phyloP scores from a whole-genome alignment of 495 filamentous ascomycete genomes.

The Tuber borchii region DNA sequence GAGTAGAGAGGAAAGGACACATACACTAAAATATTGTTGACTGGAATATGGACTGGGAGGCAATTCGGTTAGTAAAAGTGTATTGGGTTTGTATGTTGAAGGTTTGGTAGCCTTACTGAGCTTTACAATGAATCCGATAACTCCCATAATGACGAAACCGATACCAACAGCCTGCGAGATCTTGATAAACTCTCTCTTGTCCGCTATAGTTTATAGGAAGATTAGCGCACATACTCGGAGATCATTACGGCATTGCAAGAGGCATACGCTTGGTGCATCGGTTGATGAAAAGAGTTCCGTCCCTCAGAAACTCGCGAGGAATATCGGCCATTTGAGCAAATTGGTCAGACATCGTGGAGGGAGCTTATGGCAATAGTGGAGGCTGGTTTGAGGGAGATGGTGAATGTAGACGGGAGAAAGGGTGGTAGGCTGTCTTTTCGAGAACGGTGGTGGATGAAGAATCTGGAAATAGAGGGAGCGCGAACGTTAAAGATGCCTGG shows the following conservation, averaged over 20 bases:
- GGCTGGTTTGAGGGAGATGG: conserved; percentile 19
- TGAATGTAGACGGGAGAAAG: conserved; percentile 11
- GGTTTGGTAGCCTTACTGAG: conserved; percentile 56
- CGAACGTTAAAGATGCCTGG: conserved; percentile 24
- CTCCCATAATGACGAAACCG: conserved; percentile 80
- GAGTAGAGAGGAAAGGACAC: conserved; percentile 4
- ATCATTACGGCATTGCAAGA: neutral
- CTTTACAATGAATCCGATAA: conserved; percentile 89
- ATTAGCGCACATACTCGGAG: conserved; percentile 21
- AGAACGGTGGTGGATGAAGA: conserved; percentile 19
- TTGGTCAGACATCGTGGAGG: conserved; percentile 60
- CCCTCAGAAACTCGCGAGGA: conserved; percentile 72
- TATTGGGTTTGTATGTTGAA: conserved; percentile 17
- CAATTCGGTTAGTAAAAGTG: conserved; percentile 10
- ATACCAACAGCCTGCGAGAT: conserved; percentile 94
- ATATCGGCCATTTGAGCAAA: conserved; percentile 73
- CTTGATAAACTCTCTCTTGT: conserved; percentile 83
- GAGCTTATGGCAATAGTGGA: conserved; percentile 6
- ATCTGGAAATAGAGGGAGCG: conserved; percentile 20
- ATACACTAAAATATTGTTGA: conserved; percentile 72
- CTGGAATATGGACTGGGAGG: conserved; percentile 64
- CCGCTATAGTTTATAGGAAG: conserved; percentile 48
- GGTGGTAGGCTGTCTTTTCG: conserved; percentile 17
- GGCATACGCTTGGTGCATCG: conserved; percentile 74
- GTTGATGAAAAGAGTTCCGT: conserved; percentile 75